These are phyloP conservation scores for Lycium ferocissimum DNA, from an alignment of 257 asterid species.

Conservation along the genomic window DNA sequence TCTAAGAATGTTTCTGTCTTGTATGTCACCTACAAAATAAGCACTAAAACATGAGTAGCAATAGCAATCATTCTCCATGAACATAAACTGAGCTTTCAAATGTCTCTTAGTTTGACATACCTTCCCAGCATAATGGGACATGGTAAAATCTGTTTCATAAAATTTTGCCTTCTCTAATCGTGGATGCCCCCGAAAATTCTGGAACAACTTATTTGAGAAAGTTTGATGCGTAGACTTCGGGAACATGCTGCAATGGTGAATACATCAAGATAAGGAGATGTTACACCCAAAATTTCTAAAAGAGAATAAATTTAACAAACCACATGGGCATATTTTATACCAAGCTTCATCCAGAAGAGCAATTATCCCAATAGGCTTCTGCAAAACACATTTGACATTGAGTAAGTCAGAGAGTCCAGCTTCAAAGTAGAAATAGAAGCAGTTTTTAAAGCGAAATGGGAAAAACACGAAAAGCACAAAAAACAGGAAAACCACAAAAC, in stretches of 20 bases:
- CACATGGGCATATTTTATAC: conserved; percentile 50
- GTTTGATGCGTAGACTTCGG: conserved; percentile 97
- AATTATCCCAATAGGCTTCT: conserved; percentile 97
- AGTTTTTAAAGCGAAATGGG: background rate
- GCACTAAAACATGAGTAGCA: conserved; percentile 36
- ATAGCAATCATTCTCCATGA: conserved; percentile 24
- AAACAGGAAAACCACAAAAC: background rate
- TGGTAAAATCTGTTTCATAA: conserved; percentile 90
- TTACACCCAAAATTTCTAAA: conserved; percentile 25
- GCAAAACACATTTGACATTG: conserved; percentile 50
- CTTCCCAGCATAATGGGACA: conserved; percentile 99
- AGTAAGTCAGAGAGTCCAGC: conserved; percentile 30
- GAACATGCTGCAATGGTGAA: conserved; percentile 78
- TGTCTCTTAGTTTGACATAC: conserved; percentile 47
- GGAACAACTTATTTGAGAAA: conserved; percentile 90
- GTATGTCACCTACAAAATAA: conserved; percentile 77
- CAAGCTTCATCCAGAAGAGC: conserved; percentile 99
- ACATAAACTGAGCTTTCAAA: conserved; percentile 16
- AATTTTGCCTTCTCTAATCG: conserved; percentile 87
- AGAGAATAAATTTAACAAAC: conserved; percentile 31
- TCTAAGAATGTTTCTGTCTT: conserved; percentile 88
- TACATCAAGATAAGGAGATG: conserved; percentile 40
- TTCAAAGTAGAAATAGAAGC: background rate
- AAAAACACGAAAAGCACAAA: background rate
- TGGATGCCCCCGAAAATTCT: conserved; percentile 73